Conservation (phyloP, 805 yeast species). For the Candida khao-thaluensis region DNA sequence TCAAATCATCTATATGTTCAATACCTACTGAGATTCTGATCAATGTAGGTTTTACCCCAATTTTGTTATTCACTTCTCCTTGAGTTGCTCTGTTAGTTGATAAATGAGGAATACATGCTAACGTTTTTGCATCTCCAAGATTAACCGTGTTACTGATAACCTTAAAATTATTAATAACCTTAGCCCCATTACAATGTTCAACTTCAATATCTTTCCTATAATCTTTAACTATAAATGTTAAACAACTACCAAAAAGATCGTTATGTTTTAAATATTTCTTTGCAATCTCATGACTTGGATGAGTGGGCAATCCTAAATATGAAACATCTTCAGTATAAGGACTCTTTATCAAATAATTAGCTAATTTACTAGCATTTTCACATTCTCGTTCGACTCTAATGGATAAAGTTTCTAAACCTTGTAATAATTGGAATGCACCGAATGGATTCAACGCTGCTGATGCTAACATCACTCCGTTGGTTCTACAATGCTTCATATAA, state of each 20-base stretch:
- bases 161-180: constrained; percentile 65
- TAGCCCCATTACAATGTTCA: constrained; percentile 67
- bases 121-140: constrained; percentile 82
- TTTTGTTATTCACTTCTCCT: constrained; percentile 66
- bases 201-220: constrained; percentile 46
- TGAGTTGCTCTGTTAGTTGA: constrained; percentile 93
- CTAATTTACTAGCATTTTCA: constrained; percentile 74
- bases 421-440: constrained; percentile 73
- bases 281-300: constrained; percentile 74
- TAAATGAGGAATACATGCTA: constrained; percentile 81
- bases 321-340: constrained; percentile 85
- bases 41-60: constrained; percentile 77
- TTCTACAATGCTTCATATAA: constrained; percentile 73
- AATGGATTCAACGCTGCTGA: constrained; percentile 89
- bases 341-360: constrained; percentile 66
- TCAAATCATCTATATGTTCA: constrained; percentile 74
- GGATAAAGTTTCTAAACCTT: constrained; percentile 65
- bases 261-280: constrained; percentile 66
- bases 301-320: constrained; percentile 82
- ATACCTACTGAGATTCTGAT: constrained; percentile 81
- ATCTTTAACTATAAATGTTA: constrained; percentile 84
- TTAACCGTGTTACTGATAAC: constrained; percentile 84
- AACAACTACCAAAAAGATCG: constrained; percentile 76
- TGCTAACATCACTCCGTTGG: constrained; percentile 82
- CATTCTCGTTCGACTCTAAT: constrained; percentile 82